Percentiles rank a stretch among this genome's conserved stretches.
Conservation (phyloP, 495 filamentous ascomycete species). For the Cercophora samala region DNA sequence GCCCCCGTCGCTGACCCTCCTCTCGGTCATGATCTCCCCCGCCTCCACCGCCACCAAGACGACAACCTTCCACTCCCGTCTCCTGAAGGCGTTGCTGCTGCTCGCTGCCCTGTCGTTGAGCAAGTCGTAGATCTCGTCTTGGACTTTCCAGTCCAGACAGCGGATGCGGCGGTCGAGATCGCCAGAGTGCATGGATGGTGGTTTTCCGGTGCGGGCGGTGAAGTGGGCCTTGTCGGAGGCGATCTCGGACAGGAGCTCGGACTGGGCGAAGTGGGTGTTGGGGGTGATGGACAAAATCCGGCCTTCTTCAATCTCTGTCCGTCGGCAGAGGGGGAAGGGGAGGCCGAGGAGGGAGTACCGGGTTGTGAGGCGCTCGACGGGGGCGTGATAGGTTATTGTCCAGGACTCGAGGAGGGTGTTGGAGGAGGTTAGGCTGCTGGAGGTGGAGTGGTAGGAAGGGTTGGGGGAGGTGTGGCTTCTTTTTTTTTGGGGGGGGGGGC, state of each 20-base stretch:
- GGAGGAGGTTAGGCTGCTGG: conserved; percentile 3
- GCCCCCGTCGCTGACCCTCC: too few species aligned
- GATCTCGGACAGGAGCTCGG: conserved; percentile 13
- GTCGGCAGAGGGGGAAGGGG: conserved; percentile 2
- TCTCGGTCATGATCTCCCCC: conserved; percentile 13
- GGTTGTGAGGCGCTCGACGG: not conserved
- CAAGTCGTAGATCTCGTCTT: conserved; percentile 27
- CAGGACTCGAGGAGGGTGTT: conserved; percentile 24
- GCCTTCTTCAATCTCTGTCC: conserved; percentile 12
- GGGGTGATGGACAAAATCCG: conserved; percentile 19
- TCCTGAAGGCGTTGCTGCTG: conserved; percentile 22
- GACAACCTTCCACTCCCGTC: conserved; percentile 24
- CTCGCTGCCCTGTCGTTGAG: conserved; percentile 22
- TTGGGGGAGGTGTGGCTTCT: conserved; percentile 1
- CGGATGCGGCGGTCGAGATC: conserved; percentile 19
- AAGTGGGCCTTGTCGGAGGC: conserved; percentile 8
- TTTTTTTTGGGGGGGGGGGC: too few species aligned
- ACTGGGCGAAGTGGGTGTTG: conserved; percentile 24
- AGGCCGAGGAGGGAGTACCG: conserved; percentile 16
- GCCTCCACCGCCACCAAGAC: conserved; percentile 16
- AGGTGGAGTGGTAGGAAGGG: not conserved
- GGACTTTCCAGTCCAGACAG: conserved; percentile 24
- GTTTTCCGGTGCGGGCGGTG: not conserved
- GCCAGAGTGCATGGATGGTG: conserved; percentile 4
- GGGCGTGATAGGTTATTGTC: conserved; percentile 25